Evolutionary conservation across 106 monocot species (phyloP), one percentile per base, ranked within the genome.

Genomic region (Cymbidium sinense): DNA sequence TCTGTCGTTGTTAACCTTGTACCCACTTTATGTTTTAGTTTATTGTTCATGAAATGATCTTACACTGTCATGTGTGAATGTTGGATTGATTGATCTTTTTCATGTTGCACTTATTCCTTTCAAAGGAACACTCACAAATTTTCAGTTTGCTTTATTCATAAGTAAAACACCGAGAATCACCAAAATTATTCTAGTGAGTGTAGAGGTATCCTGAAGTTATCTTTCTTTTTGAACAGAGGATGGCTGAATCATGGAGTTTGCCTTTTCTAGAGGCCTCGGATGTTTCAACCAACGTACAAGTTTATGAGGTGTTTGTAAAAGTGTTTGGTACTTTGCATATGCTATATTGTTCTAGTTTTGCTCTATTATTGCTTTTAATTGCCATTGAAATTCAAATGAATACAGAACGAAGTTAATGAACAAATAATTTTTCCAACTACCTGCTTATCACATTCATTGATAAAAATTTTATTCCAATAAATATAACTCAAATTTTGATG

Each of bases 231-330:
- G 50, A 43, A 74, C 88, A 96, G 96, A 81, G 65, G 81, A 96
- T 96, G 96, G 77, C 52, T 78, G 88, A 94, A 82, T 90, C 93
- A 67, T 94, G 96, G 93, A 94, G 78, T 75, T 62, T 43, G 62
- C 91, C 96, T 79, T 96, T 96, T 79, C 65, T 93, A 55, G 78
- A 88, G 81, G 64, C 88, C 64, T 93, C 90, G 75, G 62, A 82
- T 73, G 70, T 78, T 80, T 74, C 80, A 64, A 64, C 27, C n/a
- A n/a, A n/a, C n/a, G n/a, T n/a, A n/a, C n/a, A 88, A 81, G 78
- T 88, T 61, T 94, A 90, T 77, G 91, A 96, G 94, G 96, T 96
- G 28, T 44, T 34, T 75, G 39, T 12, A 70, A 18, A 80, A 50
- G 47, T 41, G 10, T 71, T 71, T 37, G 7, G 20, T 34, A 39